These are phyloP conservation scores for Botryosphaeria dothidea DNA, from an alignment of 2,329 filamentous ascomycete genomes.

Conservation along the genomic window DNA sequence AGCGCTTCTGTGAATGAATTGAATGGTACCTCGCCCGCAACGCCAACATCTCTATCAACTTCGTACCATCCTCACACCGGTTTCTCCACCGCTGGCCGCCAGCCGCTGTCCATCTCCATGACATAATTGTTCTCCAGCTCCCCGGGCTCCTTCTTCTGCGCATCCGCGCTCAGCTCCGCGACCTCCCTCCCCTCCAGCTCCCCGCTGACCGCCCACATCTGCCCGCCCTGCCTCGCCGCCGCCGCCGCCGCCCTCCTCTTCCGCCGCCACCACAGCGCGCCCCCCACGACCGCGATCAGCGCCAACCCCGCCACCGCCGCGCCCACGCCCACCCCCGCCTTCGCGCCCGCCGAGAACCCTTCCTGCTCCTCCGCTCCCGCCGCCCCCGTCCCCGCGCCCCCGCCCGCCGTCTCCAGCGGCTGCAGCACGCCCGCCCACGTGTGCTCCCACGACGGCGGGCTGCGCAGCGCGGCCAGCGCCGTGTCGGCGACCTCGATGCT, in stretches of 20 bases:
- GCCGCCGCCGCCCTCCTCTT: background rate
- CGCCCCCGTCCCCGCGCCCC: background rate
- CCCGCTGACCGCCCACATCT: background rate
- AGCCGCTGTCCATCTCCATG: background rate
- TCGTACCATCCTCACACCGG: background rate
- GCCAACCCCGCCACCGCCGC: background rate
- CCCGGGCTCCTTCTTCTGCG: background rate
- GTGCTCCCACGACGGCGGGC: background rate
- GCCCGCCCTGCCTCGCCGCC: background rate
- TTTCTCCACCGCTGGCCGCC: background rate
- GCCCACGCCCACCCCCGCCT: background rate
- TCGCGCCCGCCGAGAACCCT: background rate
- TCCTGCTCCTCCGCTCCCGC: background rate
- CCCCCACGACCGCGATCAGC: background rate
- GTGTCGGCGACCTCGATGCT: background rate
- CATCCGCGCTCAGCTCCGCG: background rate
- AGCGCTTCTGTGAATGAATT: no score
- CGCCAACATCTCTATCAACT: background rate
- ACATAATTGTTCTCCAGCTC: background rate
- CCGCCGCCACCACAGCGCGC: background rate
- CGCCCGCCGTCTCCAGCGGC: background rate
- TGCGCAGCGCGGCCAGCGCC: background rate
- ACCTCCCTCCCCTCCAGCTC: background rate
- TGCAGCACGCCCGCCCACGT: background rate
- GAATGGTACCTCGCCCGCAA: no score